phyloP scores from a whole-genome alignment of 2,329 filamentous ascomycete species.

The Colletotrichum tabaci region DNA sequence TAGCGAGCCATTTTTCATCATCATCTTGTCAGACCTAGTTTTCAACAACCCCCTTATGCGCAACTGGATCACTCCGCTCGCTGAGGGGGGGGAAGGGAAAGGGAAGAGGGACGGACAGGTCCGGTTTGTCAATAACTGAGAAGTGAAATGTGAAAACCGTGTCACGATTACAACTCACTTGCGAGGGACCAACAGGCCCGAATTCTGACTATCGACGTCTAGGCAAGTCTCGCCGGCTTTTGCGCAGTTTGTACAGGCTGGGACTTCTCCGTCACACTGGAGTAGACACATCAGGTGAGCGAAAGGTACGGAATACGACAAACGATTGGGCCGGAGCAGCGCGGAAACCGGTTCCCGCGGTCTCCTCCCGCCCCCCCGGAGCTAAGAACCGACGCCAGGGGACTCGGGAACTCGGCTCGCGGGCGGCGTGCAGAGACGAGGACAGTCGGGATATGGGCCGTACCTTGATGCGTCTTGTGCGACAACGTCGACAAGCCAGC shows the following conservation, averaged over 20 bases:
- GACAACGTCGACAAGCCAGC: slow-evolving; percentile 55
- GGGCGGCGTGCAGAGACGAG: too few relatives aligned
- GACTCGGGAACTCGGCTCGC: neutral
- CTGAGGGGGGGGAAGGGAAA: neutral
- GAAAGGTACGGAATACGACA: neutral
- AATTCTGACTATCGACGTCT: slow-evolving; percentile 56
- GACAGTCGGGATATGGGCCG: neutral
- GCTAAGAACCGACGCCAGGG: neutral
- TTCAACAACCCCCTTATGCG: too few relatives aligned
- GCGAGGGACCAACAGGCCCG: slow-evolving; percentile 51
- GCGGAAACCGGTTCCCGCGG: neutral
- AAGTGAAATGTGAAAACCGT: too few relatives aligned
- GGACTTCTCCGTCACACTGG: slow-evolving; percentile 56
- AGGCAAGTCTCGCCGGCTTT: slow-evolving; percentile 53
- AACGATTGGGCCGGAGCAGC: slow-evolving; percentile 17
- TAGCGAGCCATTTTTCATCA: neutral
- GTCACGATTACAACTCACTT: slow-evolving; percentile 46
- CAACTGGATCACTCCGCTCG: neutral
- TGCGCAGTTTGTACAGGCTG: slow-evolving; percentile 55
- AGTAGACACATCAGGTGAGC: neutral
- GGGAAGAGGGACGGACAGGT: neutral
- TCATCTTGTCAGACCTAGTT: too few relatives aligned
- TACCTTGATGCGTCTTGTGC: slow-evolving; percentile 55
- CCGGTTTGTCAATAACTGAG: neutral
- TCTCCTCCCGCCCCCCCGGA: neutral